A percentile compares a stretch with the other conserved stretches of the same genome.
Evolutionary conservation across 495 filamentous ascomycete genomes (phyloP).

Genomic region (Parathielavia appendiculata): DNA sequence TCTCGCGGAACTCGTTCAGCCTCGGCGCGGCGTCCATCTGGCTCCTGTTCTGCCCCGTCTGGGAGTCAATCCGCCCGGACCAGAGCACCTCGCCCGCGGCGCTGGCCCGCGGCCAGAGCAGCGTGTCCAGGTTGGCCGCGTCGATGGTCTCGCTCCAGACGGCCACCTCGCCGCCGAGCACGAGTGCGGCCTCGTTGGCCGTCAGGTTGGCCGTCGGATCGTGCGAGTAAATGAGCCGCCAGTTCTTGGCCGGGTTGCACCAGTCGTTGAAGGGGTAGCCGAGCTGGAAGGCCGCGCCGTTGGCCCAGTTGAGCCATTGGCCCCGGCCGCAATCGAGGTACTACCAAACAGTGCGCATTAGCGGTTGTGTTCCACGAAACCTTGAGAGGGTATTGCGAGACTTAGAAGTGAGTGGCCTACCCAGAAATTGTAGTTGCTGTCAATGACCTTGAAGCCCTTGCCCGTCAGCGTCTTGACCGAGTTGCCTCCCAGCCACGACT

Average conservation of each 20-base stretch:
- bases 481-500: conserved; percentile 62
- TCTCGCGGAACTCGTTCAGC: conserved; percentile 65
- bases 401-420: conserved; percentile 33
- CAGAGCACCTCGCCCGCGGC: conserved; percentile 74
- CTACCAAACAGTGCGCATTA: conserved; percentile 31
- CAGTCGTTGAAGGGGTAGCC: conserved; percentile 71
- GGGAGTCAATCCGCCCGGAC: conserved; percentile 57
- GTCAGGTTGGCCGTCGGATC: conserved; percentile 62
- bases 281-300: conserved; percentile 37
- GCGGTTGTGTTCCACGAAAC: too few species aligned
- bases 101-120: conserved; percentile 69
- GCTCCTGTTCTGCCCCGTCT: conserved; percentile 55
- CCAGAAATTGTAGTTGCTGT: conserved; percentile 73
- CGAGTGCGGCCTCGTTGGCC: conserved; percentile 51
- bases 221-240: conserved; percentile 73
- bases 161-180: conserved; percentile 71
- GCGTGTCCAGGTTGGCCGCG: conserved; percentile 57
- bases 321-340: conserved; percentile 80
- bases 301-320: conserved; percentile 65
- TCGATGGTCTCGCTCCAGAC: conserved; percentile 79
- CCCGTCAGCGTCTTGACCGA: conserved; percentile 51
- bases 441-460: conserved; percentile 61
- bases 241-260: conserved; percentile 67
- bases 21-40: conserved; percentile 60
- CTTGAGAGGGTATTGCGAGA: not conserved